A percentile compares a stretch with the other conserved stretches of the same genome.
These are phyloP conservation scores for Mycena chlorophos DNA, from an alignment of 768 basidiomycete genomes.

Conservation along the genomic window DNA sequence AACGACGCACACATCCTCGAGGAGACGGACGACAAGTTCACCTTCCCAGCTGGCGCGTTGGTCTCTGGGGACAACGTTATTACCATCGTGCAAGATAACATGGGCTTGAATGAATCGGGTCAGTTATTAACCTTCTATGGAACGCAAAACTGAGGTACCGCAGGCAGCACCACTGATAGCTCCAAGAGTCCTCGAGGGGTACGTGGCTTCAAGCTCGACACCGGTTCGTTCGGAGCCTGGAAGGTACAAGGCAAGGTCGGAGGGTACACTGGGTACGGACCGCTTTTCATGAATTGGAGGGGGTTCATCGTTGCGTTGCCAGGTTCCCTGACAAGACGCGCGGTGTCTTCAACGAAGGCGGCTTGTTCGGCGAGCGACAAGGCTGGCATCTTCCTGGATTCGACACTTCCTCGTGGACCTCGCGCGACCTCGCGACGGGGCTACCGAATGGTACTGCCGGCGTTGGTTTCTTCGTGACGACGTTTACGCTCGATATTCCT, in stretches of 20 bases:
- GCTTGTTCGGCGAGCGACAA: slow-evolving; percentile 62
- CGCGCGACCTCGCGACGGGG: slow-evolving; percentile 59
- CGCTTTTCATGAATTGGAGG: not conserved
- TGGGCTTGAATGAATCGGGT: slow-evolving; percentile 73
- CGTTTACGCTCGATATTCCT: slow-evolving; percentile 63
- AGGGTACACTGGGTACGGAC: slow-evolving; percentile 59
- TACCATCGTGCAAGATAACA: slow-evolving; percentile 81
- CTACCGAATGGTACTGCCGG: slow-evolving; percentile 61
- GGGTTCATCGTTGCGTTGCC: not conserved
- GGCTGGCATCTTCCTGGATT: slow-evolving; percentile 82
- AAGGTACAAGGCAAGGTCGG: slow-evolving; percentile 76
- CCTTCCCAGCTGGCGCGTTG: slow-evolving; percentile 60
- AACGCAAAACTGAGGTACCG: not conserved
- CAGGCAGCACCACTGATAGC: slow-evolving; percentile 44
- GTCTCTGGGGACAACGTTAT: slow-evolving; percentile 68
- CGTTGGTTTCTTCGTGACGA: slow-evolving; percentile 80
- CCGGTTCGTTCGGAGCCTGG: slow-evolving; percentile 62
- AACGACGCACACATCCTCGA: slow-evolving; percentile 60
- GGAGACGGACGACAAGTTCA: slow-evolving; percentile 68
- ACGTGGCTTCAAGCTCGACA: slow-evolving; percentile 70
- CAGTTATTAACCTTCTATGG: slow-evolving; percentile 16
- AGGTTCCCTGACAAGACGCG: slow-evolving; percentile 76
- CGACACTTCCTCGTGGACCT: slow-evolving; percentile 59
- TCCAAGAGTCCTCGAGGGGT: slow-evolving; percentile 79
- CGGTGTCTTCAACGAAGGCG: slow-evolving; percentile 72